Conservation (phyloP, 768 basidiomycete genomes). For the Hemileccinum rubropunctum region DNA sequence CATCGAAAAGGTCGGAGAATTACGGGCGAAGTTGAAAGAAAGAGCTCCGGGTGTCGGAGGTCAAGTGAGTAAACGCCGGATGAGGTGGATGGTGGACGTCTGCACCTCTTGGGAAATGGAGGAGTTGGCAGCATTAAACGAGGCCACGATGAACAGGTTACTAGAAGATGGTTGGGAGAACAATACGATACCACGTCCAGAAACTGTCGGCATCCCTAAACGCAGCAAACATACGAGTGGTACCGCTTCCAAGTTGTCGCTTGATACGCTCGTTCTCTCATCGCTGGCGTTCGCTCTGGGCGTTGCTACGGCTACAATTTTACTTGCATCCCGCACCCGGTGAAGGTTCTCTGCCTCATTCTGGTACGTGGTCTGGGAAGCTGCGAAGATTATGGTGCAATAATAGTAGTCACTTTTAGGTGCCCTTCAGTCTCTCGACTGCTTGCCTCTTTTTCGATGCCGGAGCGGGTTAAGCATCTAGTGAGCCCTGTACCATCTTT, state of each 20-base stretch:
- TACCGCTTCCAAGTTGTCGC: neutral
- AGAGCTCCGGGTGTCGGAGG: constrained; percentile 85
- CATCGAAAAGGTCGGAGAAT: constrained; percentile 72
- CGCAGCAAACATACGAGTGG: constrained; percentile 3
- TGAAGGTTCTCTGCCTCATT: constrained; percentile 17
- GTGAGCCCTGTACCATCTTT: too few species aligned
- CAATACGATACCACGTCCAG: constrained; percentile 43
- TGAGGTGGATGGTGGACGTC: constrained; percentile 89
- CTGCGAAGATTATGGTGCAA: neutral
- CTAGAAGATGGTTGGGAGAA: constrained; percentile 88
- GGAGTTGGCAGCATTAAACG: constrained; percentile 70
- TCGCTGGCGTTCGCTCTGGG: constrained; percentile 44
- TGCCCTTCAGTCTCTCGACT: too few species aligned
- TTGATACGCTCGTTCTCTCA: constrained; percentile 25
- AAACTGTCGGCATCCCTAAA: constrained; percentile 35
- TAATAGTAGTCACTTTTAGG: constrained; percentile 1
- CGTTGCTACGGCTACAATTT: constrained; percentile 34
- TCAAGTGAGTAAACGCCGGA: constrained; percentile 68
- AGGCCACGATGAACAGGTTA: constrained; percentile 57
- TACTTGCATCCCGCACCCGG: constrained; percentile 31
- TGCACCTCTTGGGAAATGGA: constrained; percentile 87
- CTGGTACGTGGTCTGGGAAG: constrained; percentile 7
- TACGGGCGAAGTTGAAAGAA: constrained; percentile 70
- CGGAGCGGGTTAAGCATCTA: too few species aligned
- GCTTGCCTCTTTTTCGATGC: too few species aligned